Percentiles rank a stretch among this genome's conserved stretches.
Conservation (phyloP, 345 rosid species). For the Punica granatum region DNA sequence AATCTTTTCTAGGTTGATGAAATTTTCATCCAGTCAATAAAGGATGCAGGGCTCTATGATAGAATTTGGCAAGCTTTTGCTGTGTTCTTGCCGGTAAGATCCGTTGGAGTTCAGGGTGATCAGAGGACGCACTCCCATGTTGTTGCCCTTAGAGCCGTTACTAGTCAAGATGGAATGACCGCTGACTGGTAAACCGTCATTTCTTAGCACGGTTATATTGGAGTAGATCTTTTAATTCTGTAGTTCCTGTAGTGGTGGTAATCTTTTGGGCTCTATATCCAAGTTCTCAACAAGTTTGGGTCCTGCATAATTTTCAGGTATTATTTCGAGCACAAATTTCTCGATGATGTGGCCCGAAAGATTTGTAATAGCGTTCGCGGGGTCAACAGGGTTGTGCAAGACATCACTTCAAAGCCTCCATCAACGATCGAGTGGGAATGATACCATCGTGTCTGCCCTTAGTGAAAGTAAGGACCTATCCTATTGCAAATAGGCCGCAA, state of each 20-base stretch:
- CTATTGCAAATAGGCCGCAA: neutral
- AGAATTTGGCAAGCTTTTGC: conserved; percentile 98
- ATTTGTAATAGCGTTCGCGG: conserved; percentile 94
- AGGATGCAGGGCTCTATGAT: conserved; percentile 93
- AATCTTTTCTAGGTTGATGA: conserved; percentile 67
- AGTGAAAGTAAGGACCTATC: neutral
- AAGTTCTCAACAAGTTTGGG: neutral
- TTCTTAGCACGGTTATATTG: neutral
- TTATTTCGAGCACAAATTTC: conserved; percentile 89
- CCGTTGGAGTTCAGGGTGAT: conserved; percentile 99
- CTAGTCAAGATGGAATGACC: conserved; percentile 99
- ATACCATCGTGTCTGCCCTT: conserved; percentile 1
- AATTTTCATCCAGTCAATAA: conserved; percentile 91
- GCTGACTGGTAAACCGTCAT: conserved; percentile 74
- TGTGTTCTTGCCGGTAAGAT: conserved; percentile 87
- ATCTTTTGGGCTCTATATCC: neutral
- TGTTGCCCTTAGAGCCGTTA: conserved; percentile 97
- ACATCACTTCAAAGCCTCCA: conserved; percentile 97
- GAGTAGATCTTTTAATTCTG: neutral
- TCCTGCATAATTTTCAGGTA: conserved; percentile 42
- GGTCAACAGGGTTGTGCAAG: conserved; percentile 92
- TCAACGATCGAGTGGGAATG: conserved; percentile 98
- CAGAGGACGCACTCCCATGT: conserved; percentile 99
- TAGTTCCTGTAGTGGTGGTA: neutral
- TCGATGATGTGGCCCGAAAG: conserved; percentile 74